Evolutionary conservation across 129 eudicot genomes (phyloP).

Genomic region (Mikania micrantha): DNA sequence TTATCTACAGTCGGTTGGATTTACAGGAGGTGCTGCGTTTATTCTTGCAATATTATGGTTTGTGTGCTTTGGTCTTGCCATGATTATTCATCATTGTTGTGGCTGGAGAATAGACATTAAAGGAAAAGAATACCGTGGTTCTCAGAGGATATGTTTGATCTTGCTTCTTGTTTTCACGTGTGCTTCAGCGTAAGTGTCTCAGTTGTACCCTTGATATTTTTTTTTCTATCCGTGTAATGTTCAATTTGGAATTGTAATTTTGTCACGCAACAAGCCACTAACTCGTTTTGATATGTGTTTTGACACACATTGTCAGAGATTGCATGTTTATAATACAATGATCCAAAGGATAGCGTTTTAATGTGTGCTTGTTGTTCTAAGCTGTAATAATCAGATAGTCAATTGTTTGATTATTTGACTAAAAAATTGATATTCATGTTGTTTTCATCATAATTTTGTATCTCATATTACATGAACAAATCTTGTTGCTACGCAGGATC

Average conservation of each 20-base stretch:
- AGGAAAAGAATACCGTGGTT: slow-evolving; percentile 41
- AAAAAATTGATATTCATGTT: slow-evolving; percentile 45
- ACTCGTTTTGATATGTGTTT: no score
- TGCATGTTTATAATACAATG: no score
- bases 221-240: background rate
- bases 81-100: slow-evolving; percentile 65
- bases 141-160: slow-evolving; percentile 50
- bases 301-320: no score
- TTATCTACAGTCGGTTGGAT: slow-evolving; percentile 82
- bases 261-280: no score
- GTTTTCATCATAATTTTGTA: background rate
- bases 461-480: background rate
- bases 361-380: slow-evolving; percentile 71
- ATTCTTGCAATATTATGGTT: slow-evolving; percentile 71
- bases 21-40: slow-evolving; percentile 83
- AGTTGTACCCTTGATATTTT: slow-evolving; percentile 16
- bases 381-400: slow-evolving; percentile 41
- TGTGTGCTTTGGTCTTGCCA: slow-evolving; percentile 64
- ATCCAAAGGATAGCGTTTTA: slow-evolving; percentile 28
- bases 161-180: slow-evolving; percentile 69
- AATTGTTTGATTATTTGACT: slow-evolving; percentile 35
- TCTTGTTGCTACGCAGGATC: slow-evolving; percentile 39
- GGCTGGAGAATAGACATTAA: slow-evolving; percentile 66
- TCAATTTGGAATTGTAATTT: no score
- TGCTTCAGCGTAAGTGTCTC: slow-evolving; percentile 67